Base-by-base conservation (phyloP, 1,139 yeast genomes). In the Pichia sp. region DNA sequence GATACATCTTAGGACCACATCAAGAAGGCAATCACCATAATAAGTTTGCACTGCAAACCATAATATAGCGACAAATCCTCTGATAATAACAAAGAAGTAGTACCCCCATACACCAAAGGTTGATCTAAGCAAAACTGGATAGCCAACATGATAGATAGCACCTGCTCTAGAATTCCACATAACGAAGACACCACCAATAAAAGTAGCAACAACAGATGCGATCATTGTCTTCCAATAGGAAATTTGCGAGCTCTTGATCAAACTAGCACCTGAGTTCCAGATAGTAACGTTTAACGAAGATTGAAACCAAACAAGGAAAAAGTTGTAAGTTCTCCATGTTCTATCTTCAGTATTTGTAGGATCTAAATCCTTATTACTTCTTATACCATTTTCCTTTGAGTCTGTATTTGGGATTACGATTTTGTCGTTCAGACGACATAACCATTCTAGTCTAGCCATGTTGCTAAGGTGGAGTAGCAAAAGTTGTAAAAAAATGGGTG, bases 51-150 rank as follows among this genome's bases (percentile, higher is more conserved):
- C 65, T 10, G 65, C 79, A 58, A 72, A 75, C 67, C 75, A 73
- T 31, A 75, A 74, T 42, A 74, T 67, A 50, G 75, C 70, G 61
- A 75, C 68, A 53, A 75, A 58, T 45, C 74, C 71, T 63, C 80
- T 70, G 48, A 76, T 68, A 45, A 74, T 57, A 53, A 77, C 70
- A 51, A 78, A 77, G 20, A 76, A 62, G 33, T 69, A 69, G 6
- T 75, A 75, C 12, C 77, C 78, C 49, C 55, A 52, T 14, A 61
- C 61, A 33, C 66, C 66, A 52, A 58, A 62, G 2, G 53, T 47
- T 14, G 62, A 50, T 50, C 65, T 49, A 0, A 63, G 56, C n/a
- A 63, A 41, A 2, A 60, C 61, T 10, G 66, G 66, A 41, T 60
- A 63, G 7, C 66, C 66, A 42, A 63, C 54, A 44, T 62, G 61